A percentile compares a stretch with the other conserved stretches of the same genome.
Conservation (phyloP, 2,329 filamentous ascomycete genomes). For the Xylaria arbuscula region DNA sequence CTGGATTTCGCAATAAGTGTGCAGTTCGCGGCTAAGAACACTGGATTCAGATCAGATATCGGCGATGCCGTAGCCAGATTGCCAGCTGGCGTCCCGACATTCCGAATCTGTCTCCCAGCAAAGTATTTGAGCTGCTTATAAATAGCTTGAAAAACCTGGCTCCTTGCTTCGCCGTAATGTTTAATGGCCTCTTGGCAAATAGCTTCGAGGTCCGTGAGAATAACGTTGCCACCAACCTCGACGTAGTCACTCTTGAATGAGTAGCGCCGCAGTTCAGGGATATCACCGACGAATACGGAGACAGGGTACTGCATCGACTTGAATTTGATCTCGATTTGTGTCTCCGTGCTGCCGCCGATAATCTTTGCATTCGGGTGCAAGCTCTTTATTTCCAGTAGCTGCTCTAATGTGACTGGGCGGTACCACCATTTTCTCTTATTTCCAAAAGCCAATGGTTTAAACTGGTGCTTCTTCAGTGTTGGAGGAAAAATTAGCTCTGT, state of each 20-base stretch:
- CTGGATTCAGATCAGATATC: slow-evolving; percentile 95
- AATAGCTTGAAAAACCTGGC: slow-evolving; percentile 89
- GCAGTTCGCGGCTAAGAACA: slow-evolving; percentile 88
- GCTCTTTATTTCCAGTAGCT: slow-evolving; percentile 91
- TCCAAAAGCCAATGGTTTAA: slow-evolving; percentile 85
- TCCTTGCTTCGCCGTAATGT: slow-evolving; percentile 76
- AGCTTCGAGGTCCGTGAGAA: slow-evolving; percentile 88
- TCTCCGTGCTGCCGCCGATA: slow-evolving; percentile 95
- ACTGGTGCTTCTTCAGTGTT: slow-evolving; percentile 81
- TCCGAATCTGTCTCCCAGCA: slow-evolving; percentile 93
- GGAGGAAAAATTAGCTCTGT: slow-evolving; percentile 97
- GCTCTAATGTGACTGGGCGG: slow-evolving; percentile 84
- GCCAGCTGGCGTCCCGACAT: slow-evolving; percentile 95
- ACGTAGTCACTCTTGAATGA: slow-evolving; percentile 81
- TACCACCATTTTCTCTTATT: slow-evolving; percentile 97
- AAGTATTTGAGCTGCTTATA: slow-evolving; percentile 95
- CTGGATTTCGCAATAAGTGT: slow-evolving; percentile 83
- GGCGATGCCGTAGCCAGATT: slow-evolving; percentile 95
- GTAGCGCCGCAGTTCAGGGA: slow-evolving; percentile 87
- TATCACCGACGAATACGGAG: slow-evolving; percentile 93
- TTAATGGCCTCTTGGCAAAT: slow-evolving; percentile 83
- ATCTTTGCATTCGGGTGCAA: slow-evolving; percentile 88
- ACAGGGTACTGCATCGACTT: slow-evolving; percentile 91
- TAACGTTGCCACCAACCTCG: slow-evolving; percentile 94
- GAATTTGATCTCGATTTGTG: slow-evolving; percentile 98